These are phyloP conservation scores for Lachnellula suecica DNA, from an alignment of 2,329 filamentous ascomycete species.

Conservation along the genomic window DNA sequence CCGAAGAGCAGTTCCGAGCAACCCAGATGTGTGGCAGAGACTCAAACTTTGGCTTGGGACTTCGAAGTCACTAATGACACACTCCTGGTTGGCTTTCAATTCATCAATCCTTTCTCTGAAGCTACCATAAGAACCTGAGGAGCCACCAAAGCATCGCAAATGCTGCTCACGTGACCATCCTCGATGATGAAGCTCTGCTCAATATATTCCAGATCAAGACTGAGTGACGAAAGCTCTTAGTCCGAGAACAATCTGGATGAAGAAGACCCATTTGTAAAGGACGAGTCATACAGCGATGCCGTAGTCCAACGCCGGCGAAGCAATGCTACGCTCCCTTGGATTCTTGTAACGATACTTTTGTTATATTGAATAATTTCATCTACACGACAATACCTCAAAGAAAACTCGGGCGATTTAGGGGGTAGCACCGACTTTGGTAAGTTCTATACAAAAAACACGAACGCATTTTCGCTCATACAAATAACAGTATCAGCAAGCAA, in stretches of 20 bases:
- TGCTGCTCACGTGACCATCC: background rate
- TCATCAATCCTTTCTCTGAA: background rate
- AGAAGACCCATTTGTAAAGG: background rate
- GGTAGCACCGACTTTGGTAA: background rate
- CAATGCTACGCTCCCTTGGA: background rate
- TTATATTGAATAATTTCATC: background rate
- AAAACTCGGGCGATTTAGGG: background rate
- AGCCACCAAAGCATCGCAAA: background rate
- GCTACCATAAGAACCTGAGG: background rate
- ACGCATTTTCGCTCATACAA: background rate
- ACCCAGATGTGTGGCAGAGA: too few relatives aligned
- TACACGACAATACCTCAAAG: background rate
- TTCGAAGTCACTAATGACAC: too few relatives aligned
- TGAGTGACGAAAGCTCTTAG: background rate
- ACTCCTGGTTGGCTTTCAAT: too few relatives aligned
- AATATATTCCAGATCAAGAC: background rate
- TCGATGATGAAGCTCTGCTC: background rate
- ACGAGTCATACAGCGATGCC: too few relatives aligned
- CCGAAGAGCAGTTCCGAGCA: too few relatives aligned
- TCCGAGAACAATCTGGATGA: background rate
- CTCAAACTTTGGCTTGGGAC: too few relatives aligned
- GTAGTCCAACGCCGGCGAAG: background rate
- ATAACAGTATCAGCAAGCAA: background rate
- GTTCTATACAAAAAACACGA: background rate
- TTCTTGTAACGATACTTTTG: background rate